These are phyloP conservation scores for Candida gigantensis DNA, from an alignment of 1,139 yeast species.

Conservation along the genomic window DNA sequence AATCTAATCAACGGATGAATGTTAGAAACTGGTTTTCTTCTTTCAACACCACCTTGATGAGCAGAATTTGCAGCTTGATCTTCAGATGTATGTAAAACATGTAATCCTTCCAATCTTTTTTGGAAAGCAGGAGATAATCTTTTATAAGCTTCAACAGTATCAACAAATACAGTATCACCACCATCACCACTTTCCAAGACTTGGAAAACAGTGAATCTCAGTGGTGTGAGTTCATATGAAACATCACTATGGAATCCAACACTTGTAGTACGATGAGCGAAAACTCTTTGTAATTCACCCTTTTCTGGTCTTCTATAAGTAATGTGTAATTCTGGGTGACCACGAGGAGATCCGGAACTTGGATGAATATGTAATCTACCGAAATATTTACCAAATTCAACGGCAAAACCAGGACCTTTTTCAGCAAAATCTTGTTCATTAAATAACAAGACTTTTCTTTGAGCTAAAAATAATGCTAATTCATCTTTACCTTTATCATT, in stretches of 20 bases:
- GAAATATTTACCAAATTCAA: slow-evolving; percentile 30
- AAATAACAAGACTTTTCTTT: slow-evolving; percentile 32
- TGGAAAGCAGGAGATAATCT: slow-evolving; percentile 32
- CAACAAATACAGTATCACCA: slow-evolving; percentile 37
- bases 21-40: slow-evolving; percentile 44
- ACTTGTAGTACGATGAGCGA: slow-evolving; percentile 19
- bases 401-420: slow-evolving; percentile 31
- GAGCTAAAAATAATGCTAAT: slow-evolving; percentile 32
- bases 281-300: slow-evolving; percentile 21
- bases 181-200: slow-evolving; percentile 36
- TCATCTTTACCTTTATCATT: slow-evolving; percentile 34
- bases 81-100: slow-evolving; percentile 62
- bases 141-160: slow-evolving; percentile 33
- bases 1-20: slow-evolving; percentile 59
- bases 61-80: slow-evolving; percentile 61
- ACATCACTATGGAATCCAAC: slow-evolving; percentile 34
- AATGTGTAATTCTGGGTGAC: slow-evolving; percentile 30
- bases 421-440: slow-evolving; percentile 34
- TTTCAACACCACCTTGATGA: slow-evolving; percentile 41
- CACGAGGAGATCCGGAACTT: slow-evolving; percentile 26
- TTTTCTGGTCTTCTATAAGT: slow-evolving; percentile 33
- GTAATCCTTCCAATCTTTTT: slow-evolving; percentile 28
- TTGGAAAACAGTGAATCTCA: slow-evolving; percentile 32
- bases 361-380: slow-evolving; percentile 38
- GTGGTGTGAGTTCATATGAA: slow-evolving; percentile 32